Percentiles rank a stretch among this genome's conserved stretches.
These are phyloP conservation scores for Inga leiocalycina DNA, from an alignment of 306 rosid genomes.

Conservation along the genomic window DNA sequence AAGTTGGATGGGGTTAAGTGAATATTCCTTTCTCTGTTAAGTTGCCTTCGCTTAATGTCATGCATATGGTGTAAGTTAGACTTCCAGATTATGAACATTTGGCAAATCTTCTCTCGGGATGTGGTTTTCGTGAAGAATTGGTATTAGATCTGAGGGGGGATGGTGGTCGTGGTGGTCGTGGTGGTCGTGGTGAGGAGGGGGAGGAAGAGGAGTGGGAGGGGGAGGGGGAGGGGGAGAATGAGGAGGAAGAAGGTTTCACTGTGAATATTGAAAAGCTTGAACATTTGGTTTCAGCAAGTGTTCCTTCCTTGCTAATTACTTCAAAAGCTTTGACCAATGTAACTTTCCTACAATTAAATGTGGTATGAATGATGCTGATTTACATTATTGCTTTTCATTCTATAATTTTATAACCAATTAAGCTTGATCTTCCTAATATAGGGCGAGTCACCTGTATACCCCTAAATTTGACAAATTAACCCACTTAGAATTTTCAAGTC, in stretches of 20 bases:
- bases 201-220: background rate
- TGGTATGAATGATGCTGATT: background rate
- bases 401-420: too few relatives aligned
- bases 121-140: background rate
- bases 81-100: background rate
- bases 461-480: background rate
- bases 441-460: background rate
- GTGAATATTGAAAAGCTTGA: background rate
- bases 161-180: background rate
- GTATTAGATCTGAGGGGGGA: too few relatives aligned
- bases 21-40: background rate
- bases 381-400: background rate
- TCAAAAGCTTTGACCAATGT: background rate
- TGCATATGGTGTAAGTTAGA: background rate
- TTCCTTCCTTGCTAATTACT: background rate
- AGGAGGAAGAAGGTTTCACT: background rate
- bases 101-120: background rate
- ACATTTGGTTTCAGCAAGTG: background rate
- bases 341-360: background rate
- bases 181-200: background rate
- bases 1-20: background rate
- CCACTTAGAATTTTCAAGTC: background rate
- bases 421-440: background rate
- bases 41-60: background rate
- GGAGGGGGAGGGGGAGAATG: background rate